Conservation (phyloP, 768 basidiomycete genomes). For the Lactarius psammicola region DNA sequence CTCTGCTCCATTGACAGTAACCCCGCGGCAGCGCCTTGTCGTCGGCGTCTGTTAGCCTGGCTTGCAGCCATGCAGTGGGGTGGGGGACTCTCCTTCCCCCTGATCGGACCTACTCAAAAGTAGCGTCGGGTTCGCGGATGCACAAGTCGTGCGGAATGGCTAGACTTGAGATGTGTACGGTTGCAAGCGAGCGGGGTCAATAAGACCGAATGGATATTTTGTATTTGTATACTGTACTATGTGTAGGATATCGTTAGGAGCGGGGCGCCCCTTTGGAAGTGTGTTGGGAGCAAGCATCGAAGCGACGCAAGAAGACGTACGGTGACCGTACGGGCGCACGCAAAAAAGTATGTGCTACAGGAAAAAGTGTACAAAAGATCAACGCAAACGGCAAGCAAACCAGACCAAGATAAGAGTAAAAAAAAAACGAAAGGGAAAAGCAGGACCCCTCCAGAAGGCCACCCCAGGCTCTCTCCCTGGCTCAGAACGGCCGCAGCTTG, state of each 20-base stretch:
- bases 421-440: background rate
- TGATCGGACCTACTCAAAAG: background rate
- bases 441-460: background rate
- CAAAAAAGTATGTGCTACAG: background rate
- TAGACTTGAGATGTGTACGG: background rate
- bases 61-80: too few species aligned
- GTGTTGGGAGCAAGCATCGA: background rate
- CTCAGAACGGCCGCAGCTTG: conserved; percentile 18
- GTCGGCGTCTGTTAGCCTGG: background rate
- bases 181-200: background rate
- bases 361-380: background rate
- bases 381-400: background rate
- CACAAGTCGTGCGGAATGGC: background rate
- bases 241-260: background rate
- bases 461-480: background rate
- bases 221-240: background rate
- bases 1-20: too few species aligned
- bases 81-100: background rate
- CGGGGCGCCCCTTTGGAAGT: background rate
- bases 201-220: background rate
- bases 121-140: background rate
- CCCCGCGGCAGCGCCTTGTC: background rate
- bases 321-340: background rate
- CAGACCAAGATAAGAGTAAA: background rate
- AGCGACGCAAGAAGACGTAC: background rate